Evolutionary conservation across 2,329 filamentous ascomycete species (phyloP), one percentile per base, ranked within the genome.

Genomic region (Ceratocystis albifundus): DNA sequence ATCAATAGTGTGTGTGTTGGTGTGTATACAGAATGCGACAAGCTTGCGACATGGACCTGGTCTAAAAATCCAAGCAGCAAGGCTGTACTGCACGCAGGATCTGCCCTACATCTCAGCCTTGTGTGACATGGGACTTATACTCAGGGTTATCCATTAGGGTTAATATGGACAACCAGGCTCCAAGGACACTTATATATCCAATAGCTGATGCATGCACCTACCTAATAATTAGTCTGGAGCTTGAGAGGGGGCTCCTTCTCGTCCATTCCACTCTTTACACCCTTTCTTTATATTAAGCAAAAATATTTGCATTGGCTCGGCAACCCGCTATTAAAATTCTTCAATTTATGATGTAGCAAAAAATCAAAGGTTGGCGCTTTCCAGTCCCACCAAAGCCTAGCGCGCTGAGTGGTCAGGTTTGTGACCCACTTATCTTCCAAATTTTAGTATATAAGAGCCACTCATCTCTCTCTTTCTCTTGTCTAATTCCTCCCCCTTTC

Each of bases 401-500:
- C 55, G 55, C 30, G 25, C 25, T 59, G 55, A 32, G 30, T 59
- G 55, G 55, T 36, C 55, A 36, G 17, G 15, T n/a, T n/a, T n/a
- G 7, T 5, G 12, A 8, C 55, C 55, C 55, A 59, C 55, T 32
- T 59, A 4, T 36, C 15, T 12, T n/a, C 25, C 55, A 20, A 4
- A 15, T 20, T 6, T 28, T n/a, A 57, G 44, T 67, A 67, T 67
- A 67, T 53, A 67, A 64, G 6, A 22, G 44, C 15, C n/a, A 22
- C 28, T 3, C 6, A 22, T 20, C 41, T 57, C 17, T 45, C 30
- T 15, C 25, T 41, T 53, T 53, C 62, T 72, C 70, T 70, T 69
- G 69, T 1, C 4, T 20, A 71, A 71, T 72, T 74, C 74, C 72
- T 73, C 72, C 72, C 72, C 73, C 71, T 74, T 73, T 74, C 72